Conservation (phyloP, 176 grass and related monocot species). For the Carex pumila region DNA sequence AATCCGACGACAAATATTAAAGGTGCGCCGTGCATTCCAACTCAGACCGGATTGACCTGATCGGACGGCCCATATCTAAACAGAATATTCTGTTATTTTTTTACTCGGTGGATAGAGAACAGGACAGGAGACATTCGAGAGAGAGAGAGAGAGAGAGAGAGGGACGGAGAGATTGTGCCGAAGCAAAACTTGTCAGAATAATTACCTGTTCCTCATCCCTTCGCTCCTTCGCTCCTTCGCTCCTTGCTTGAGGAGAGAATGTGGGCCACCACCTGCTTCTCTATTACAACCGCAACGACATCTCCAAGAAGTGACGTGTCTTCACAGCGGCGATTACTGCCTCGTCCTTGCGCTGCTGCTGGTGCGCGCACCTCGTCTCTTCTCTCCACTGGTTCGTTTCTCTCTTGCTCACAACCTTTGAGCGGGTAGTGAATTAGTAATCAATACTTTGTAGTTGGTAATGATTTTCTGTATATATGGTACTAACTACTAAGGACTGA, state of each 20-base stretch:
- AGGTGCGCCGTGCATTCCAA: too few relatives aligned
- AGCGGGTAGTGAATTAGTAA: background rate
- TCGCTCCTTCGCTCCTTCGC: background rate
- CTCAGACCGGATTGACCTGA: too few relatives aligned
- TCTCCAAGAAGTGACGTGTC: slow-evolving; percentile 1
- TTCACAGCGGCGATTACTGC: background rate
- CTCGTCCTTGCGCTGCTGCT: background rate
- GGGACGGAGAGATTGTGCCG: too few relatives aligned
- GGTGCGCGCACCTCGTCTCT: background rate
- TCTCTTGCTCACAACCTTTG: background rate
- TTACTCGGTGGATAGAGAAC: too few relatives aligned
- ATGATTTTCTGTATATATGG: background rate
- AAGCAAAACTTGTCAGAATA: background rate
- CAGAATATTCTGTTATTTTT: too few relatives aligned
- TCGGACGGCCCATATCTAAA: too few relatives aligned
- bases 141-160: too few relatives aligned
- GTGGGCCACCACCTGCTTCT: background rate
- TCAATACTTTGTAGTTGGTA: background rate
- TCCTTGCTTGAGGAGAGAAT: background rate
- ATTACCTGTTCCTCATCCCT: background rate
- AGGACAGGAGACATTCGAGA: background rate
- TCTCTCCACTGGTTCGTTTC: background rate
- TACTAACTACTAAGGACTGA: background rate
- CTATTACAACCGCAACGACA: background rate
- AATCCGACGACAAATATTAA: too few relatives aligned